A percentile compares a stretch with the other conserved stretches of the same genome.
Conservation (phyloP, 139 green algal genomes). For the Micractinium sp. region DNA sequence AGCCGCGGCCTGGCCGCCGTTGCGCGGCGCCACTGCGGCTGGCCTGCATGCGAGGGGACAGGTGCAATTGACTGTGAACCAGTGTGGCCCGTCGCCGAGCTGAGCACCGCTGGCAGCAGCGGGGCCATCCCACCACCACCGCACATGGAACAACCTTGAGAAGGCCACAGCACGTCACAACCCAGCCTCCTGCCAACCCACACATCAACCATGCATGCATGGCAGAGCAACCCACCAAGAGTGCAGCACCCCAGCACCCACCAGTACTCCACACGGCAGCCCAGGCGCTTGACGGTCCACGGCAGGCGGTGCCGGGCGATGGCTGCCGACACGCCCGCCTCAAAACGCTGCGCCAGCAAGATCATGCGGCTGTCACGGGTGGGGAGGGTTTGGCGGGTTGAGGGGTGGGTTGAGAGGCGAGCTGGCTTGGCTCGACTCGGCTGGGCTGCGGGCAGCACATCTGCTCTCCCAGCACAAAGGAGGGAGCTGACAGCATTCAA, state of each 20-base stretch:
- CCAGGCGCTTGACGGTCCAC: background rate
- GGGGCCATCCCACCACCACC: no score
- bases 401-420: background rate
- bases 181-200: no score
- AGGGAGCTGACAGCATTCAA: no score
- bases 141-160: no score
- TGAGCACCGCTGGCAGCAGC: no score
- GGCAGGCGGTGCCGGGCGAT: background rate
- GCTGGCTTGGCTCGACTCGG: no score
- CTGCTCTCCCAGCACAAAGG: no score
- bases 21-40: background rate
- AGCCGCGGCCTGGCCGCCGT: background rate
- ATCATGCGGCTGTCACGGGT: background rate
- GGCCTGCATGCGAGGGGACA: background rate
- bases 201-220: no score
- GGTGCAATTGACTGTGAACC: background rate
- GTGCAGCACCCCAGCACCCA: background rate
- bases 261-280: conserved; percentile 7
- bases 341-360: conserved; percentile 7
- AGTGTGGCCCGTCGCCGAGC: no score
- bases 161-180: no score
- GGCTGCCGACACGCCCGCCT: background rate
- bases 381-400: background rate
- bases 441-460: no score
- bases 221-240: no score